phyloP scores from a whole-genome alignment of 306 rosid species.

The barrel medic (Medicago truncatula) region DNA sequence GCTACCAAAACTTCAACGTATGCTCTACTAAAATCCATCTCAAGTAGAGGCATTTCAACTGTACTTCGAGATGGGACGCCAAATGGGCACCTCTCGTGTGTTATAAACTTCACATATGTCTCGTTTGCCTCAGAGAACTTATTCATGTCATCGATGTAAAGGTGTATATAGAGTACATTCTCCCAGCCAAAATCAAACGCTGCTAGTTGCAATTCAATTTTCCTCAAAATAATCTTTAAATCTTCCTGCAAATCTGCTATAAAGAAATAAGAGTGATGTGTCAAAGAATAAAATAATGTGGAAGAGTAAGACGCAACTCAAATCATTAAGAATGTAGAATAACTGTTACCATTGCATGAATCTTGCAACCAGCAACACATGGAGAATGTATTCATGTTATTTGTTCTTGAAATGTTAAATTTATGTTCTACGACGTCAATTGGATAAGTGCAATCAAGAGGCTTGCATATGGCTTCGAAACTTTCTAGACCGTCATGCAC shows the following conservation, averaged over 20 bases:
- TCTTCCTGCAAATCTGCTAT: constrained; percentile 78
- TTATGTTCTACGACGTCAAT: constrained; percentile 53
- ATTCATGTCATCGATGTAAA: constrained; percentile 85
- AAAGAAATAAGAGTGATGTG: constrained; percentile 37
- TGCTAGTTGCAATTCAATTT: constrained; percentile 67
- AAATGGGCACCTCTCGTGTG: constrained; percentile 81
- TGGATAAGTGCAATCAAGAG: constrained; percentile 47
- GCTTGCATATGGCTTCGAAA: constrained; percentile 49
- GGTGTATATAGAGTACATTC: constrained; percentile 84
- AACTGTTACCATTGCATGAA: constrained; percentile 50
- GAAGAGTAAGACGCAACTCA: constrained; percentile 7
- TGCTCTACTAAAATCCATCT: constrained; percentile 72
- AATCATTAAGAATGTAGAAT: constrained; percentile 31
- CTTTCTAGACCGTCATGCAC: constrained; percentile 57
- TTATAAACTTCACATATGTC: constrained; percentile 76
- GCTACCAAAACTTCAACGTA: constrained; percentile 85
- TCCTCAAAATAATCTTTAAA: constrained; percentile 61
- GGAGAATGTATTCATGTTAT: constrained; percentile 64
- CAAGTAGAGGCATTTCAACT: constrained; percentile 76
- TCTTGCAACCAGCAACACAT: constrained; percentile 85
- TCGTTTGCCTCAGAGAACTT: constrained; percentile 82
- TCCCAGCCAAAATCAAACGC: constrained; percentile 82
- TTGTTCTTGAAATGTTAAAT: constrained; percentile 72
- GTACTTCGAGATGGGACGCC: constrained; percentile 99
- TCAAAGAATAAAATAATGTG: constrained; percentile 31